A percentile compares a stretch with the other conserved stretches of the same genome.
phyloP scores from a whole-genome alignment of 495 filamentous ascomycete species.

The Cetradonia linearis region DNA sequence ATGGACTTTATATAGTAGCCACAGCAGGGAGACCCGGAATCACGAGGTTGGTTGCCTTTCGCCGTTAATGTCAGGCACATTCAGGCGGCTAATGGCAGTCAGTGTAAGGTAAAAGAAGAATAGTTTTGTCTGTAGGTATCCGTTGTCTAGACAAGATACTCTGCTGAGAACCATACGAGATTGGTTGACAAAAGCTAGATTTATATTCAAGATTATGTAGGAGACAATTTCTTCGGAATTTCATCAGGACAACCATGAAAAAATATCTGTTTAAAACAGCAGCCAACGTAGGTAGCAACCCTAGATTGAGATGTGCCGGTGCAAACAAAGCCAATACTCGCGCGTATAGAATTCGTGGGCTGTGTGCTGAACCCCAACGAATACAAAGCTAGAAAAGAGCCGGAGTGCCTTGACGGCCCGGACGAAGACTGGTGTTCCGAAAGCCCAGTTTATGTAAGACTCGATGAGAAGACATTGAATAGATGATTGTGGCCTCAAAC shows the following conservation, averaged over 20 bases:
- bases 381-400: not conserved
- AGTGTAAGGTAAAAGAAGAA: not conserved
- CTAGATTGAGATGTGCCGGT: not conserved
- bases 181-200: not conserved
- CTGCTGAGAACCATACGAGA: not conserved
- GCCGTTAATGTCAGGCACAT: not conserved
- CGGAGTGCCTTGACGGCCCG: not conserved
- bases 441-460: not conserved
- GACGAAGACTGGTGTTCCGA: too few species aligned
- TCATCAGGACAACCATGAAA: not conserved
- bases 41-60: not conserved
- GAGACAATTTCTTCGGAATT: not conserved
- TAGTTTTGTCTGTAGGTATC: not conserved
- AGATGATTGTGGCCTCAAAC: not conserved
- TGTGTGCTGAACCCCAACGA: not conserved
- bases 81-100: not conserved
- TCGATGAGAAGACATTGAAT: not conserved
- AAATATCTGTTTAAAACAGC: not conserved
- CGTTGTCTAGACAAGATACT: not conserved
- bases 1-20: not conserved
- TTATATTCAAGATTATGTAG: not conserved
- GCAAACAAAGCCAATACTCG: too few species aligned
- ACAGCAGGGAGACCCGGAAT: not conserved
- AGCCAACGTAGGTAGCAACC: too few species aligned
- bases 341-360: not conserved